Evolutionary conservation across 352 stramenopile genomes (phyloP).

Genomic region (Paralagenidium karlingii): DNA sequence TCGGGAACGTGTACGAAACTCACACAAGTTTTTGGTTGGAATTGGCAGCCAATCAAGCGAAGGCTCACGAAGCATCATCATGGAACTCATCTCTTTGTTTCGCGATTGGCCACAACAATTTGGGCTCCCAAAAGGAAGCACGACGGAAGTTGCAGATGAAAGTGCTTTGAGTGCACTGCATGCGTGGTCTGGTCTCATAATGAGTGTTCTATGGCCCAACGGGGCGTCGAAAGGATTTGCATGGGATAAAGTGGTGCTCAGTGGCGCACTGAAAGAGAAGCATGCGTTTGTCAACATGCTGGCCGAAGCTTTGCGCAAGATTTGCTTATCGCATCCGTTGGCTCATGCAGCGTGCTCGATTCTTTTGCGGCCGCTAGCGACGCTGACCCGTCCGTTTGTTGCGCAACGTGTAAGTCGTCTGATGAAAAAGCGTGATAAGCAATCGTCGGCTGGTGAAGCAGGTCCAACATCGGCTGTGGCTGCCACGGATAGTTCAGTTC

Average conservation of each 20-base stretch:
- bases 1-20: conserved; percentile 40
- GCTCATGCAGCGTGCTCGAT: conserved; percentile 64
- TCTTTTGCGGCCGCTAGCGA: conserved; percentile 67
- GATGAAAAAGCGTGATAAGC: conserved; percentile 37
- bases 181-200: conserved; percentile 72
- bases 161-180: conserved; percentile 62
- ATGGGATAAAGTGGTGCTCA: conserved; percentile 68
- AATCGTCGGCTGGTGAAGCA: background rate
- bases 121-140: conserved; percentile 1
- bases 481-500: background rate
- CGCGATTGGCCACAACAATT: conserved; percentile 43
- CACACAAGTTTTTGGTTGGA: conserved; percentile 49
- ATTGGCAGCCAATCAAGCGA: conserved; percentile 64
- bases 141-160: conserved; percentile 36
- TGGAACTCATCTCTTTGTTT: conserved; percentile 58
- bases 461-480: background rate
- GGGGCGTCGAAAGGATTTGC: conserved; percentile 61
- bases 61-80: conserved; percentile 59
- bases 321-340: conserved; percentile 64
- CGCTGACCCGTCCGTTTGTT: conserved; percentile 69
- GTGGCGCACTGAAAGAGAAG: conserved; percentile 49
- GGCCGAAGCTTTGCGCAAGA: conserved; percentile 60
- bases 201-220: conserved; percentile 81
- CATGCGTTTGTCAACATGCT: conserved; percentile 68
- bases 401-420: conserved; percentile 53